Conservation (phyloP, 495 filamentous ascomycete genomes). For the Xylaria curta region DNA sequence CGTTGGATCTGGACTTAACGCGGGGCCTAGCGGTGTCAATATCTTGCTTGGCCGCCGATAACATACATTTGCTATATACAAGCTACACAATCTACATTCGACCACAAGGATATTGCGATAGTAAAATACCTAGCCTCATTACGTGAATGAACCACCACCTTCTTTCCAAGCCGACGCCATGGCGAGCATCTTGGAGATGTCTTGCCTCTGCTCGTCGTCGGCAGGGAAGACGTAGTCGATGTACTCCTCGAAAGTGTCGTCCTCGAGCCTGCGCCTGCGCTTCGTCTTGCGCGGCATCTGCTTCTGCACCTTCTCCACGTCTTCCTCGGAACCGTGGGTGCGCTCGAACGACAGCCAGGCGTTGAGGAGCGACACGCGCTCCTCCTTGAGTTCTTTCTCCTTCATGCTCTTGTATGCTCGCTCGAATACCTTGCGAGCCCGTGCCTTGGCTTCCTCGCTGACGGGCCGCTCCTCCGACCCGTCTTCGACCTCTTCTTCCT, state of each 20-base stretch:
- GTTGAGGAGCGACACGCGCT: slow-evolving; percentile 86
- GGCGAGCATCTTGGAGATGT: slow-evolving; percentile 80
- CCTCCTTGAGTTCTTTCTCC: slow-evolving; percentile 91
- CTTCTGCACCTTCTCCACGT: slow-evolving; percentile 83
- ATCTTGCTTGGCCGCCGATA: background rate
- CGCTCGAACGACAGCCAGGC: slow-evolving; percentile 92
- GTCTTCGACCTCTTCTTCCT: slow-evolving; percentile 55
- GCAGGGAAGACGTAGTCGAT: slow-evolving; percentile 97
- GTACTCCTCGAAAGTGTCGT: slow-evolving; percentile 97
- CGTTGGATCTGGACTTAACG: background rate
- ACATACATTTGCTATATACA: slow-evolving; percentile 13
- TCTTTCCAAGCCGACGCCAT: slow-evolving; percentile 92
- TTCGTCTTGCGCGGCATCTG: slow-evolving; percentile 95
- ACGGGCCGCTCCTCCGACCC: slow-evolving; percentile 68
- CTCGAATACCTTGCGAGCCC: slow-evolving; percentile 84
- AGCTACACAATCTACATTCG: background rate
- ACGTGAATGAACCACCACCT: slow-evolving; percentile 43
- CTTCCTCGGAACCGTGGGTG: slow-evolving; percentile 76
- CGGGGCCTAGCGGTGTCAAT: background rate
- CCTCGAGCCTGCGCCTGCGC: slow-evolving; percentile 91
- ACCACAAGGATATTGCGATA: background rate
- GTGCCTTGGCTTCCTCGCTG: slow-evolving; percentile 80
- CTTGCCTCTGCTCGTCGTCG: slow-evolving; percentile 87
- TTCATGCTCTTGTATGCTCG: slow-evolving; percentile 89
- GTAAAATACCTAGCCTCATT: slow-evolving; percentile 10